phyloP scores from a whole-genome alignment of 2,329 filamentous ascomycete species.

The Pseudocercospora eumusae region DNA sequence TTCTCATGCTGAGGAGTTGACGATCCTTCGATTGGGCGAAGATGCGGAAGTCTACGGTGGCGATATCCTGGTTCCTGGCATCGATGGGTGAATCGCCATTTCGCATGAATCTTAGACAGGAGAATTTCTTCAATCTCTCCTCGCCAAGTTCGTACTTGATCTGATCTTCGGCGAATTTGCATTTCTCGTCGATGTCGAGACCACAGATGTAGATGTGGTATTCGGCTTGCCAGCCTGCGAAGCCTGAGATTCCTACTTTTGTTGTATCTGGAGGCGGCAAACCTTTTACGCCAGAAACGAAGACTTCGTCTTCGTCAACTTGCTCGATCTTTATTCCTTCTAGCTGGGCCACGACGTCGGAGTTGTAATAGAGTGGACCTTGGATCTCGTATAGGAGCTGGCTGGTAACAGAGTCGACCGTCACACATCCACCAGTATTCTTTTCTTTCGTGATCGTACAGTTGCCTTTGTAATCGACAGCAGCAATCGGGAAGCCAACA shows the following conservation, averaged over 20 bases:
- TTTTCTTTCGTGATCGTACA: slow-evolving; percentile 40
- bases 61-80: slow-evolving; percentile 26
- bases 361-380: slow-evolving; percentile 57
- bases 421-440: slow-evolving; percentile 39
- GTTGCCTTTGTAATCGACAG: slow-evolving; percentile 37
- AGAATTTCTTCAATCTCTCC: slow-evolving; percentile 20
- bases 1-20: slow-evolving; percentile 17
- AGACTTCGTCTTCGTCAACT: slow-evolving; percentile 49
- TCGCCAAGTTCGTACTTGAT: slow-evolving; percentile 41
- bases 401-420: slow-evolving; percentile 52
- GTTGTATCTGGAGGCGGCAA: slow-evolving; percentile 51
- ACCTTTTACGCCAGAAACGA: slow-evolving; percentile 48
- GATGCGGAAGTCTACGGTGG: slow-evolving; percentile 28
- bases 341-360: slow-evolving; percentile 55
- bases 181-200: slow-evolving; percentile 48
- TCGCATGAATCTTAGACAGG: slow-evolving; percentile 22
- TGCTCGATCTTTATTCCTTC: slow-evolving; percentile 54
- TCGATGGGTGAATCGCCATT: slow-evolving; percentile 24
- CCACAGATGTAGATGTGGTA: slow-evolving; percentile 46
- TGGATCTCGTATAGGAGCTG: slow-evolving; percentile 58
- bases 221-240: slow-evolving; percentile 50
- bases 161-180: slow-evolving; percentile 45
- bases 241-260: slow-evolving; percentile 49
- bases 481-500: slow-evolving; percentile 36
- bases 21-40: slow-evolving; percentile 26